phyloP scores from a whole-genome alignment of 768 basidiomycete species.

The Agaricus subrufescens region DNA sequence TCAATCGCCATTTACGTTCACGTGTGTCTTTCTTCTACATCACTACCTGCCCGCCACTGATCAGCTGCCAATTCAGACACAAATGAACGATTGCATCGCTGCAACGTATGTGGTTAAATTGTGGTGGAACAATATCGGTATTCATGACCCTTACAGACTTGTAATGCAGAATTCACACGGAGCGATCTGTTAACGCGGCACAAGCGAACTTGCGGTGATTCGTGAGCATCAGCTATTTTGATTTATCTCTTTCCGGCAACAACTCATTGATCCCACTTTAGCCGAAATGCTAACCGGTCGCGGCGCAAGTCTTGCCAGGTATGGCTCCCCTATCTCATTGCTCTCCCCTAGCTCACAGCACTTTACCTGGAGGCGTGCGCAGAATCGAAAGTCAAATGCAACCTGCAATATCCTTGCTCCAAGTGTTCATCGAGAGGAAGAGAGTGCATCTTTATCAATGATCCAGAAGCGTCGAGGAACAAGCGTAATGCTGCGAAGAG shows the following conservation, averaged over 20 bases:
- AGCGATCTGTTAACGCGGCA: conserved; percentile 71
- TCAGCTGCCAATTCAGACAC: conserved; percentile 42
- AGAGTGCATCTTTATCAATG: conserved; percentile 59
- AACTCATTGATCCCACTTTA: neutral
- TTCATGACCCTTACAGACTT: conserved; percentile 37
- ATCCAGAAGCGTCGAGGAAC: conserved; percentile 37
- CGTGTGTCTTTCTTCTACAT: conserved; percentile 38
- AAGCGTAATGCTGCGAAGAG: conserved; percentile 31
- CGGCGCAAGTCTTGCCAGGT: conserved; percentile 65
- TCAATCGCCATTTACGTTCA: conserved; percentile 69
- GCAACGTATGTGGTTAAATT: conserved; percentile 40
- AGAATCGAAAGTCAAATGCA: conserved; percentile 74
- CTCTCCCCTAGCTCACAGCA: conserved; percentile 2
- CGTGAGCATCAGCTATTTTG: conserved; percentile 37
- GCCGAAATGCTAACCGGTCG: conserved; percentile 38
- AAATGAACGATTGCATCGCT: conserved; percentile 60
- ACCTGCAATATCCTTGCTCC: conserved; percentile 62
- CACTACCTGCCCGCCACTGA: neutral
- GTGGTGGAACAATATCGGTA: neutral
- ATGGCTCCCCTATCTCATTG: conserved; percentile 6
- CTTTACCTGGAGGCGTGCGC: conserved; percentile 46
- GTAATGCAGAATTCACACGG: conserved; percentile 66
- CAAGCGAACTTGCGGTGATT: conserved; percentile 66
- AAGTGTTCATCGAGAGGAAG: conserved; percentile 60
- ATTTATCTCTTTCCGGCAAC: conserved; percentile 12